phyloP scores from a whole-genome alignment of 2,329 filamentous ascomycete genomes.

The Pseudogymnoascus sp. region DNA sequence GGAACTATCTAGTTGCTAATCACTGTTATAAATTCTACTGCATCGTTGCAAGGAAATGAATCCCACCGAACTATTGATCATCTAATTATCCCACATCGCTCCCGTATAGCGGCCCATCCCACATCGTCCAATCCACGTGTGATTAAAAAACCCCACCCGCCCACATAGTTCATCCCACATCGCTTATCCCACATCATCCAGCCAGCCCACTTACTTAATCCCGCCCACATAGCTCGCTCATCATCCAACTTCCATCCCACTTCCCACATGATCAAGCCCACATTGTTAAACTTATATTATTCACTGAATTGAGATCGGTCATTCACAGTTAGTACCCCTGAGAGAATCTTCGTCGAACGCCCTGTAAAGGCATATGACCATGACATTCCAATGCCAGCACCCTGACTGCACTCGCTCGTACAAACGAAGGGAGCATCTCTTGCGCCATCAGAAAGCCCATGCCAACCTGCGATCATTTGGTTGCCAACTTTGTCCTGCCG shows the following conservation, averaged over 20 bases:
- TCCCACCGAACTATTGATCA: neutral
- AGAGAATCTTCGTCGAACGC: neutral
- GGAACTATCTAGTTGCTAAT: neutral
- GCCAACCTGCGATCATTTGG: neutral
- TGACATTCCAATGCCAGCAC: neutral
- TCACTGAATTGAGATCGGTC: neutral
- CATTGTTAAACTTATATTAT: neutral
- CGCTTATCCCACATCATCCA: neutral
- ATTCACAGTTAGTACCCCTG: neutral
- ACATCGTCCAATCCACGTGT: neutral
- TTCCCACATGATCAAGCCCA: neutral
- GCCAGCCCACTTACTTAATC: neutral
- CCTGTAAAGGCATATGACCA: neutral
- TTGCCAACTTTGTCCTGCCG: neutral
- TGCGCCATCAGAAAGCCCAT: neutral
- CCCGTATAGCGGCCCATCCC: neutral
- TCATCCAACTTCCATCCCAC: neutral
- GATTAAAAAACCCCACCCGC: neutral
- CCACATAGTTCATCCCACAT: neutral
- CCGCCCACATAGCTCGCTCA: neutral
- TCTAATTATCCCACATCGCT: neutral
- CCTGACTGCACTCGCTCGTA: neutral
- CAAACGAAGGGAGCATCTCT: neutral
- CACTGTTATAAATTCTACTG: neutral
- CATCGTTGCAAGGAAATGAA: neutral